Evolutionary conservation across 2,329 filamentous ascomycete species (phyloP), one percentile per base, ranked within the genome.

Genomic region (Apiospora hydei): DNA sequence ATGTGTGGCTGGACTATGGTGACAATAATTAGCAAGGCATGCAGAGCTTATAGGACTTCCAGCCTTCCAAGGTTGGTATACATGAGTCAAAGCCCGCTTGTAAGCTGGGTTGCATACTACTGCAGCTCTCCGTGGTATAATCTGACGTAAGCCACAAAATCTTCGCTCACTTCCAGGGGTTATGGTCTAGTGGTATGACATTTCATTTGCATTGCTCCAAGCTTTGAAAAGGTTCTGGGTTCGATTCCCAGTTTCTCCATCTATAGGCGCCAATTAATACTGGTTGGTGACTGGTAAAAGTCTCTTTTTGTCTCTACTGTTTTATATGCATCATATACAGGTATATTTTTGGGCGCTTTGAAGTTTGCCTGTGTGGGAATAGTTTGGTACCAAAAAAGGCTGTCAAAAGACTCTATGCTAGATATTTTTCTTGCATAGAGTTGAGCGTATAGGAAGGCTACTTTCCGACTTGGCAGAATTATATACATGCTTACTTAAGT

Each of bases 111-210:
- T 57, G 7, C 26, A 16, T 30, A 13, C 34, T 38, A 24, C 26
- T 61, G 3, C 3, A 21, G 14, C 14, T 18, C 3, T 4, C 8
- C 8, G 16, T 18, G 34, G 6, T 61, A 61, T 61, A 61, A 26
- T 13, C 16, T 34, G 13, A 18, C 16, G 13, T 61, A 34, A 34
- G 53, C 14, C 2, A 18, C 1, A 34, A 10, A 61, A 8, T 0
- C 6, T 18, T 34, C n/a, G 14, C 13, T 26, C 47, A 34, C 14
- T 57, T 30, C 26, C 13, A 57, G 51, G 51, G 51, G 51, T 57
- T 57, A 57, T 57, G 51, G 26, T 57, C 53, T 61, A 61, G 53
- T 61, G 53, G 53, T 61, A 61, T 61, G 26, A 61, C 53, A 11
- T 61, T 61, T 61, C 53, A 61, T 34, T 61, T 61, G 53, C 53